Percentiles rank a stretch among this genome's conserved stretches.
Evolutionary conservation across 208 protist genomes (phyloP).

Genomic region (Herpetomonas samuelpessoai): DNA sequence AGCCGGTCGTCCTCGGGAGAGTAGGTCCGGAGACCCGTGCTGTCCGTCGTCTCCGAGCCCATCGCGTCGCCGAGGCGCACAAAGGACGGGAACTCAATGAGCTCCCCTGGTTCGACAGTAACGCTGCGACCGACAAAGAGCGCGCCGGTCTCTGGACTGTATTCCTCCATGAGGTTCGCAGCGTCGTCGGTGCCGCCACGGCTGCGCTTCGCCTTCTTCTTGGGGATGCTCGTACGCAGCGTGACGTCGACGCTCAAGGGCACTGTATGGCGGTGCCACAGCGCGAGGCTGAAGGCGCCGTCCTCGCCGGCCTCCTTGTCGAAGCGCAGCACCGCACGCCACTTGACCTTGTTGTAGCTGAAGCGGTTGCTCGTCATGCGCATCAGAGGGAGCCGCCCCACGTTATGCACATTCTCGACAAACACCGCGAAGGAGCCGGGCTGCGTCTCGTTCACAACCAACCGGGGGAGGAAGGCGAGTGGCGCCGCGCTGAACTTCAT

Average conservation of each 20-base stretch:
- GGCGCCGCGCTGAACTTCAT: slow-evolving; percentile 29
- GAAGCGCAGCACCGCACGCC: slow-evolving; percentile 46
- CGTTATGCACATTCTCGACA: slow-evolving; percentile 64
- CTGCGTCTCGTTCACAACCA: slow-evolving; percentile 79
- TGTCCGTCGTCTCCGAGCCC: slow-evolving; percentile 34
- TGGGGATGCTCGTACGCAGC: slow-evolving; percentile 61
- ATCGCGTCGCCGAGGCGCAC: slow-evolving; percentile 41
- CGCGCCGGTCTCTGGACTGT: slow-evolving; percentile 25
- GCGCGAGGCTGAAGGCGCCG: slow-evolving; percentile 37
- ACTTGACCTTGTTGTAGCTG: slow-evolving; percentile 75
- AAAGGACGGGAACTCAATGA: slow-evolving; percentile 65
- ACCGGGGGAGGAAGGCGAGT: slow-evolving; percentile 56
- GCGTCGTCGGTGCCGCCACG: neutral
- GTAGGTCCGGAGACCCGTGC: slow-evolving; percentile 70
- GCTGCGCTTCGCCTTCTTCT: slow-evolving; percentile 54
- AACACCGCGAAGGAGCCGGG: slow-evolving; percentile 79
- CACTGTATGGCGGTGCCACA: slow-evolving; percentile 65
- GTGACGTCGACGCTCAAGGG: slow-evolving; percentile 44
- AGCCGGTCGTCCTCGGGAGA: slow-evolving; percentile 61
- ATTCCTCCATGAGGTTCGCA: slow-evolving; percentile 10
- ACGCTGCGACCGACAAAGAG: slow-evolving; percentile 60
- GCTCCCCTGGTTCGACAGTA: slow-evolving; percentile 45
- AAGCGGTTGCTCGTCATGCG: slow-evolving; percentile 76
- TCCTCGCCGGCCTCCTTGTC: slow-evolving; percentile 13
- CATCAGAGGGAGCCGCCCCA: slow-evolving; percentile 48